Percentiles rank a stretch among this genome's conserved stretches.
These are phyloP conservation scores for Corylus avellana DNA, from an alignment of 306 rosid species.

Conservation along the genomic window DNA sequence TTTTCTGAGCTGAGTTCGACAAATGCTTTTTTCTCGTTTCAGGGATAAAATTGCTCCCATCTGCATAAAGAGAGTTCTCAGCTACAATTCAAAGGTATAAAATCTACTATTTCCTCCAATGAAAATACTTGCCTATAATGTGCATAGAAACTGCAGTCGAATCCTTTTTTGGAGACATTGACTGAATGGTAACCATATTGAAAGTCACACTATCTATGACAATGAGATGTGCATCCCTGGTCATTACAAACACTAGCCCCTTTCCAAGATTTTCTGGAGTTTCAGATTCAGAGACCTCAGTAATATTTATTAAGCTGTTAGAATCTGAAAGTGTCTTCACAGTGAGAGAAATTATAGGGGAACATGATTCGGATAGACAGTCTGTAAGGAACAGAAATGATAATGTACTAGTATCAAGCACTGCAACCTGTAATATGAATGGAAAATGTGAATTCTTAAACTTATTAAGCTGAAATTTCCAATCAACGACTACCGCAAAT, in stretches of 20 bases:
- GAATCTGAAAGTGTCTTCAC: conserved; percentile 50
- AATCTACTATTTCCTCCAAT: conserved; percentile 26
- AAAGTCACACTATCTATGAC: conserved; percentile 57
- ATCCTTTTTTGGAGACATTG: conserved; percentile 43
- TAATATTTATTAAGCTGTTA: conserved; percentile 33
- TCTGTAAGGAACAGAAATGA: conserved; percentile 68
- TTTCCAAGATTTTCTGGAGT: conserved; percentile 39
- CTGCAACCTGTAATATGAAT: conserved; percentile 69
- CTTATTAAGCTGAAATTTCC: conserved; percentile 27
- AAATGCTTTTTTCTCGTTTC: conserved; percentile 43
- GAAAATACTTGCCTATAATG: conserved; percentile 58
- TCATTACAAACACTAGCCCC: conserved; percentile 51
- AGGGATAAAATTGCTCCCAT: conserved; percentile 35
- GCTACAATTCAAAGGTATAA: conserved; percentile 16
- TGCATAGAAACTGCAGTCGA: conserved; percentile 63
- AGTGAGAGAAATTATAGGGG: conserved; percentile 56
- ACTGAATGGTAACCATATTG: conserved; percentile 46
- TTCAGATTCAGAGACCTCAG: conserved; percentile 45
- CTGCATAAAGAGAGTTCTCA: conserved; percentile 47
- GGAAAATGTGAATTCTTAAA: conserved; percentile 25
- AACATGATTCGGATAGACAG: conserved; percentile 47
- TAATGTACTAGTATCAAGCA: conserved; percentile 60
- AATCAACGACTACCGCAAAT: conserved; percentile 16
- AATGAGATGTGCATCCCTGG: conserved; percentile 51
- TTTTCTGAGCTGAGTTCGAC: conserved; percentile 32